A percentile compares a stretch with the other conserved stretches of the same genome.
phyloP scores from a whole-genome alignment of 1,284 basidiomycete genomes.

The Irpex lacteus region DNA sequence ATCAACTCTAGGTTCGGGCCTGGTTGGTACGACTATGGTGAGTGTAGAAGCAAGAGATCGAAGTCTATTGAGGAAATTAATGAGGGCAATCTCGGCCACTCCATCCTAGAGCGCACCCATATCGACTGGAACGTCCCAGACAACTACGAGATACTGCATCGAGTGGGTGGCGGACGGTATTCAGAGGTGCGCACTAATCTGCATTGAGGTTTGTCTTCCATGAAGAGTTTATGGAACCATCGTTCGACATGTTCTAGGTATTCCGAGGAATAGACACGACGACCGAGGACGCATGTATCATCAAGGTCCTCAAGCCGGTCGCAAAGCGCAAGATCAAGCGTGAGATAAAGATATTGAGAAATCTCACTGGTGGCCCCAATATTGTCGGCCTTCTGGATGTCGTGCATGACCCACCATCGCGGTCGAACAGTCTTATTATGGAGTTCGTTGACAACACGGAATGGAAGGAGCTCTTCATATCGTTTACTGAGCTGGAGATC shows the following conservation, averaged over 20 bases:
- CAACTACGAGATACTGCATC: constrained; percentile 96
- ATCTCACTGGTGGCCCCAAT: constrained; percentile 85
- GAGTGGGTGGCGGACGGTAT: constrained; percentile 97
- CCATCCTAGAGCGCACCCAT: constrained; percentile 57
- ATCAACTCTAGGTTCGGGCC: constrained; percentile 70
- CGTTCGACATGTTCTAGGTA: constrained; percentile 45
- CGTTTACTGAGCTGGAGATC: constrained; percentile 78
- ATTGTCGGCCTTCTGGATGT: constrained; percentile 82
- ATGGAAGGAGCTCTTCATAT: constrained; percentile 77
- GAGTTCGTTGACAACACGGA: constrained; percentile 86
- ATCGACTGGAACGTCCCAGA: constrained; percentile 93
- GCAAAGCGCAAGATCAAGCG: constrained; percentile 93
- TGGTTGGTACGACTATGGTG: constrained; percentile 81
- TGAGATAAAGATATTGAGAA: constrained; percentile 89
- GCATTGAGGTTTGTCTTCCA: neutral
- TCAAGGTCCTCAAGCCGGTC: constrained; percentile 91
- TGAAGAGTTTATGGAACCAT: neutral
- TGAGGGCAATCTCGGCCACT: neutral
- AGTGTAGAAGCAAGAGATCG: constrained; percentile 16
- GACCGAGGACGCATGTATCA: constrained; percentile 77
- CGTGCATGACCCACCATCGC: constrained; percentile 72
- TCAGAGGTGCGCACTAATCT: constrained; percentile 64
- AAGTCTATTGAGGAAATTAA: neutral
- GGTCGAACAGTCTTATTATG: constrained; percentile 83
- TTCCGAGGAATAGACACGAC: constrained; percentile 85